Conservation (phyloP, 2,329 filamentous ascomycete species). For the Nectriaceae sp. region DNA sequence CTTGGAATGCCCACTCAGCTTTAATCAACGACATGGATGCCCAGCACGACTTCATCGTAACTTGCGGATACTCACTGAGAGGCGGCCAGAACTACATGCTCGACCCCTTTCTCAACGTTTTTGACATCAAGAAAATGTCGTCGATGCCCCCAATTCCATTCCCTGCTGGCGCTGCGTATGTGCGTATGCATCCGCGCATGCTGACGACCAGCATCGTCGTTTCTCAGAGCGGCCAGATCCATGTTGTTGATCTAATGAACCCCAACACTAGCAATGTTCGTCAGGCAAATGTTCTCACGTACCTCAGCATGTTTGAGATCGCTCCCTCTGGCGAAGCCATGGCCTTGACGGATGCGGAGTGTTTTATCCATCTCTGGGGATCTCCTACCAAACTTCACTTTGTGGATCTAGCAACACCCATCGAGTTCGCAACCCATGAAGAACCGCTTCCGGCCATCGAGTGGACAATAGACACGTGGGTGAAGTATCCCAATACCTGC, state of each 20-base stretch:
- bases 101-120: slow-evolving; percentile 92
- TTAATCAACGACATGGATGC: slow-evolving; percentile 97
- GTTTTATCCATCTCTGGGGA: slow-evolving; percentile 83
- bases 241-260: slow-evolving; percentile 94
- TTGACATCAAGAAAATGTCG: slow-evolving; percentile 87
- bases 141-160: slow-evolving; percentile 90
- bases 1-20: slow-evolving; percentile 87
- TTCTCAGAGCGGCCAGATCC: slow-evolving; percentile 89
- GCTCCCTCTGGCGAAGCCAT: slow-evolving; percentile 86
- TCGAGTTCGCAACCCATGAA: slow-evolving; percentile 73
- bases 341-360: slow-evolving; percentile 77
- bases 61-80: slow-evolving; percentile 87
- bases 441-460: slow-evolving; percentile 61
- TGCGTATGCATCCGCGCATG: slow-evolving; percentile 95
- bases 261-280: slow-evolving; percentile 84
- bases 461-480: slow-evolving; percentile 71
- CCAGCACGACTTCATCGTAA: slow-evolving; percentile 91
- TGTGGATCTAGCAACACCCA: slow-evolving; percentile 75
- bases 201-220: slow-evolving; percentile 93
- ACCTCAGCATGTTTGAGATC: slow-evolving; percentile 80
- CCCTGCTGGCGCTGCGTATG: slow-evolving; percentile 88
- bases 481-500: slow-evolving; percentile 4
- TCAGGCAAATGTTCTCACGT: slow-evolving; percentile 75
- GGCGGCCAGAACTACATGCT: slow-evolving; percentile 74
- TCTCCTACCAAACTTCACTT: slow-evolving; percentile 85